Conservation (phyloP, 371 early-diverging fungal species). For the Paraphysoderma sedebokerense region DNA sequence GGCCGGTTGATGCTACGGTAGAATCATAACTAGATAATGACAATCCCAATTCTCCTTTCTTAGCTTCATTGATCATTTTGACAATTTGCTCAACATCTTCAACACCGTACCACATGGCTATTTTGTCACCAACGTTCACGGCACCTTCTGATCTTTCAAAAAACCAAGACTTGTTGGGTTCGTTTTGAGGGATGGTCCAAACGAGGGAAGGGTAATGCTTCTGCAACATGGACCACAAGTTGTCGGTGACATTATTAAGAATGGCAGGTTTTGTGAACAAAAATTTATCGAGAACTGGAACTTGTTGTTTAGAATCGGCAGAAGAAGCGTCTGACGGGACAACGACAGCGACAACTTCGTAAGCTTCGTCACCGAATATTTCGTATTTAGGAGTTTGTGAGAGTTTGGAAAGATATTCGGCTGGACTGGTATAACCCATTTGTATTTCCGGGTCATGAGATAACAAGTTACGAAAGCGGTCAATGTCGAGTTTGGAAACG, state of each 20-base stretch:
- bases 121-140: conserved; percentile 17
- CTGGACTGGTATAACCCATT: conserved; percentile 47
- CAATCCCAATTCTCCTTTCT: no score
- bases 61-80: no score
- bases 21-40: no score
- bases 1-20: no score
- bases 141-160: conserved; percentile 88
- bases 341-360: conserved; percentile 68
- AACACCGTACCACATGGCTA: conserved; percentile 78
- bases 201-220: conserved; percentile 50
- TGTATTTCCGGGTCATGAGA: conserved; percentile 50
- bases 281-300: conserved; percentile 60
- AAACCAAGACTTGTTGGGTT: conserved; percentile 57
- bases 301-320: conserved; percentile 22
- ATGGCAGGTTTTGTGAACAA: conserved; percentile 54
- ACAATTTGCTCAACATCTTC: no score
- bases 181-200: conserved; percentile 44
- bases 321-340: conserved; percentile 22
- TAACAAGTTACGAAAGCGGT: conserved; percentile 65
- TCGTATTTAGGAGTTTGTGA: conserved; percentile 2
- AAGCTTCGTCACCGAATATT: conserved; percentile 12
- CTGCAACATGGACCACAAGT: conserved; percentile 61
- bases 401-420: conserved; percentile 46
- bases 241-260: conserved; percentile 77
- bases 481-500: conserved; percentile 50